phyloP scores from a whole-genome alignment of 1,139 yeast genomes.

The Saccharomycopsis hybrid region DNA sequence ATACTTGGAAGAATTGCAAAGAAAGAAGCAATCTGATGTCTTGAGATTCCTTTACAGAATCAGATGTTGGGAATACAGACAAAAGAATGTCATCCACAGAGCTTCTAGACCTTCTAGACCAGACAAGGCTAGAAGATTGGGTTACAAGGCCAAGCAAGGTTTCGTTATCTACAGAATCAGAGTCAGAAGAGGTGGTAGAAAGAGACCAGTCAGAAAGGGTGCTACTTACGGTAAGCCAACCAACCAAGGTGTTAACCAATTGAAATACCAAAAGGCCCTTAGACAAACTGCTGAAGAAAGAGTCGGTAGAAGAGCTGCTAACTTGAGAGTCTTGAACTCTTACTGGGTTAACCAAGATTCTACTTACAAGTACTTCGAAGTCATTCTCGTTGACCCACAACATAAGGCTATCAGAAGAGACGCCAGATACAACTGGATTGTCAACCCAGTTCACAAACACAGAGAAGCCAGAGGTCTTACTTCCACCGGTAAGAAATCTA shows the following conservation, averaged over 20 bases:
- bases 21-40: slow-evolving; percentile 99
- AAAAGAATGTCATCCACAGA: slow-evolving; percentile 97
- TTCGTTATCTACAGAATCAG: slow-evolving; percentile 97
- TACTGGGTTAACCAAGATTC: slow-evolving; percentile 99
- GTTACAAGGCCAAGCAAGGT: slow-evolving; percentile 99
- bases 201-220: slow-evolving; percentile 99
- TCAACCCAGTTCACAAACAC: slow-evolving; percentile 99
- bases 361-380: slow-evolving; percentile 98
- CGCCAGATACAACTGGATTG: slow-evolving; percentile 99
- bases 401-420: slow-evolving; percentile 99
- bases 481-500: slow-evolving; percentile 95
- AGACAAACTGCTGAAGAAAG: slow-evolving; percentile 99
- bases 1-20: slow-evolving; percentile 97
- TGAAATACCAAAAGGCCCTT: slow-evolving; percentile 98
- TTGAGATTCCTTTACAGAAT: slow-evolving; percentile 98
- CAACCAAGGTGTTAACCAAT: slow-evolving; percentile 99
- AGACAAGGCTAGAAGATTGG: slow-evolving; percentile 99
- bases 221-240: slow-evolving; percentile 99
- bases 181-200: slow-evolving; percentile 99
- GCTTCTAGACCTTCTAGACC: slow-evolving; percentile 99
- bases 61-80: slow-evolving; percentile 99
- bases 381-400: slow-evolving; percentile 92
- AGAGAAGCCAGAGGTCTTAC: slow-evolving; percentile 99
- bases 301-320: slow-evolving; percentile 98
- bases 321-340: slow-evolving; percentile 98